Base-by-base conservation (phyloP, 2,329 filamentous ascomycete species). In the Diaporthe destruens region DNA sequence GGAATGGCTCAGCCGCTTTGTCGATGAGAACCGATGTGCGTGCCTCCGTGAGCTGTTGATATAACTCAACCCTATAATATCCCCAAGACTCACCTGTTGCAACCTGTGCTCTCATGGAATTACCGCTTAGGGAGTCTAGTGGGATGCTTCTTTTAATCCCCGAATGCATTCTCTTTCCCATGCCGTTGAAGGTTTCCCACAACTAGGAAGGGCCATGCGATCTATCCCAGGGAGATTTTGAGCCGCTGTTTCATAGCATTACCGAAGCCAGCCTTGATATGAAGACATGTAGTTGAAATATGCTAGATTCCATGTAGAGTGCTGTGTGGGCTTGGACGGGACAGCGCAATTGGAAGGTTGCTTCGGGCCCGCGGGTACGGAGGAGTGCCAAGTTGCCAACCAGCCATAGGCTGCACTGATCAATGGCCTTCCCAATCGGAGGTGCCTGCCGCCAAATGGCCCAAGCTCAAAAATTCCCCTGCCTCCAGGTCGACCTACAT, bases 381-480 rank as follows among this genome's bases (percentile, higher is more conserved):
- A n/a, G n/a, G n/a, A n/a, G n/a, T n/a, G n/a, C 29, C 29, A 29
- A 29, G 29, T 29, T 29, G 29, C 29, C 29, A 29, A 53, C 47
- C 55, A 44, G 55, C 44, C 42, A 57, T 36, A 53, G 49, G 56
- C 67, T 51, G 44, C 23, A 42, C 55, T n/a, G 55, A 70, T 70
- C 67, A 65, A 51, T 14, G 25, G n/a, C 42, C 25, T 14, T 51
- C 44, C 61, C 61, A 14, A 36, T 25, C 20, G 20, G 61, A 51
- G 61, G 44, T 66, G 61, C 47, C 61, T 53, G 47, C 61, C 61
- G 32, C 68, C 9, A 74, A 39, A 49, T 44, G 72, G 69, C 34
- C 72, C 72, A 54, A 74, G 72, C 72, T 74, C 72, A 59, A 74
- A 74, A 74, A 74, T 74, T 74, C 69, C 72, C 72, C 72, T 39